Evolutionary conservation across 139 green algal genomes (phyloP), one percentile per base, ranked within the genome.

Genomic region (Auxenochlorella pyrenoidosa): DNA sequence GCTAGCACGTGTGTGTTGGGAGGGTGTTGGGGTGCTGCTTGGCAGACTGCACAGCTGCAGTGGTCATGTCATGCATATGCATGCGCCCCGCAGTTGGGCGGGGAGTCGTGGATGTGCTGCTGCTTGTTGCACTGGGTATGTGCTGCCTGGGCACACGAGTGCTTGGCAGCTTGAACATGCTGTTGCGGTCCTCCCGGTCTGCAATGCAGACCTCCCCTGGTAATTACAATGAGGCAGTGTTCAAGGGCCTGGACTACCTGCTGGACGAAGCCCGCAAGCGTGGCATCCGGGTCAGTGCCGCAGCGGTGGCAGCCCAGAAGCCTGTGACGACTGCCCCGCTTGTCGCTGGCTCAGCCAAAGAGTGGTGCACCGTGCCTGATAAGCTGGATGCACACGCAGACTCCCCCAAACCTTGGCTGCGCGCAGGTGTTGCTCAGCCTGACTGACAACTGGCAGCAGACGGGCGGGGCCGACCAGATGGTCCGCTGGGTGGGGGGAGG

Each of bases 211-310:
- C 75, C 30, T 44, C 72, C 0, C 93, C 93, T 13, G 93, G 93
- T 6, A 60, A 91, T 59, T 95, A 92, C 79, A 92, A 88, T 66
- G 93, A 95, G 73, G 24, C 77, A 0, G 86, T 93, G 1, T 92
- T 94, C 66, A 47, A 47, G 38, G 93, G 91, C 0, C 83, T 95
- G 26, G 93, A 95, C 86, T 95, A 93, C 70, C 36, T 80, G 13
- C 26, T 93, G 43, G 87, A 92, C 44, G 87, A 91, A 60, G 91
- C 89, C 5, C 19, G 86, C 10, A 85, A 90, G 83, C 54, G 54
- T 10, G 86, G 86, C 43, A 40, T 93, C 21, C 51, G 85, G 66
- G 83, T 87, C 68, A 71, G 82, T 13, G 34, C 47, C 40, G 0
- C 24, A 40, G 51, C 36, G 36, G 0, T 5, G 44, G 12, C 40